Base-by-base conservation (phyloP, 169 alveolate genomes). In the Perkinsus olseni region DNA sequence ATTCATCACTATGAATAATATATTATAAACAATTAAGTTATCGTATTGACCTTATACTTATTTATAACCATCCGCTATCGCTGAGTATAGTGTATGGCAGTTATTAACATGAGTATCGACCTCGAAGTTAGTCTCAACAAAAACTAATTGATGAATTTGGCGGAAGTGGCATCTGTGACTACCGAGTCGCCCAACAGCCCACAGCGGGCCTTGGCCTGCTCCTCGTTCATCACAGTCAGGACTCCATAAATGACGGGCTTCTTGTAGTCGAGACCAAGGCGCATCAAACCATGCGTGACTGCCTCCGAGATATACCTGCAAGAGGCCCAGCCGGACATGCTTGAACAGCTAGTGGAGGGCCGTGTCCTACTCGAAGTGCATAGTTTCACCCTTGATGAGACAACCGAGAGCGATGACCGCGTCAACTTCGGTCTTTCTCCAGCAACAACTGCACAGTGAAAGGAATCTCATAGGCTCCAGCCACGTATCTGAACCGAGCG, bases 231-330 rank as follows among this genome's bases (percentile, higher is more conserved):
- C 34, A 91, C 93, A 31, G 93, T 91, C 39, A 91, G 93, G 28
- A 91, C 93, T 36, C 93, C 93, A 39, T 91, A 40, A 11, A 40
- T 40, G 38, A 91, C 93, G 28, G 93, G 93, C 24, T 91, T 91
- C 74, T 91, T 37, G 24, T 39, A 4, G 93, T 91, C 93, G 38
- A 91, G 74, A 74, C 62, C 34, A 0, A 91, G 74, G 31, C 93
- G 93, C 93, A 40, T 91, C 38, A 91, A 39, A 21, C 82, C 93
- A 39, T 91, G 93, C 39, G 93, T 91, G 20, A 91, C 93, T 37
- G 93, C 93, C 39, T 91, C 93, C 39, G 50, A 40, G 50, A 91
- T 91, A 39, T 91, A 91, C 82, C 82, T 62, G 1, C 8, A 45
- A 17, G n/a, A 11, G 50, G 11, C 21, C 50, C 21, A 11, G 3